Evolutionary conservation across 768 basidiomycete species (phyloP), one percentile per base, ranked within the genome.

Genomic region (Tulasnella calospora): DNA sequence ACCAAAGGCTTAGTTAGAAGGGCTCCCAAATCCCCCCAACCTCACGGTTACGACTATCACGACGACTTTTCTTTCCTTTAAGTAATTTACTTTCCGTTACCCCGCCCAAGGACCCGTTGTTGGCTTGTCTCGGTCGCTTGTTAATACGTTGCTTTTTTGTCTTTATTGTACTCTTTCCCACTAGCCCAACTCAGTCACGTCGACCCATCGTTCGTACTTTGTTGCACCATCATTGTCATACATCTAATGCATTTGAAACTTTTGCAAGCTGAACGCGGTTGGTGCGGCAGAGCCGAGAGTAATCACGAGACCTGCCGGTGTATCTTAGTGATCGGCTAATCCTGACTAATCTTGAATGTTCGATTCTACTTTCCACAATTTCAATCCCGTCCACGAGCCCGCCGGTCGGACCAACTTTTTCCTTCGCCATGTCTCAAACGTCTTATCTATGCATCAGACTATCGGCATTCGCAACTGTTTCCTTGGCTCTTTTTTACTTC

Each of bases 81-180:
- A 67, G 27, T 67, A 67, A 13, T 67, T 17, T 67, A 67, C 27
- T 33, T 67, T 5, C 27, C 61, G 30, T 27, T 67, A 33, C 61
- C 61, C n/a, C 61, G 27, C 27, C 61, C 61, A 9, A 67, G 61
- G 61, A 67, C 61, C 61, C 10, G 33, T 30, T 67, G 30, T 67
- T 67, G 61, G 61, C 61, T n/a, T 67, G 61, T 67, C 61, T 67
- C 61, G 61, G 61, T 67, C 61, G 61, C 61, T 67, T 67, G 61
- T 67, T 67, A 67, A 67, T 67, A 67, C 30, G 5, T 9, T 21
- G 47, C 23, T 51, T 51, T 51, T 67, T 27, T 67, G 61, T 67
- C 61, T 67, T 67, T 67, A 67, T 67, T 67, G 61, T 67, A 67
- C 61, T 27, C 61, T 67, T 67, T 30, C n/a, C 38, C 61, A 67